Conservation (phyloP, 2,329 filamentous ascomycete species). For the Aspergillus thermomutatus region DNA sequence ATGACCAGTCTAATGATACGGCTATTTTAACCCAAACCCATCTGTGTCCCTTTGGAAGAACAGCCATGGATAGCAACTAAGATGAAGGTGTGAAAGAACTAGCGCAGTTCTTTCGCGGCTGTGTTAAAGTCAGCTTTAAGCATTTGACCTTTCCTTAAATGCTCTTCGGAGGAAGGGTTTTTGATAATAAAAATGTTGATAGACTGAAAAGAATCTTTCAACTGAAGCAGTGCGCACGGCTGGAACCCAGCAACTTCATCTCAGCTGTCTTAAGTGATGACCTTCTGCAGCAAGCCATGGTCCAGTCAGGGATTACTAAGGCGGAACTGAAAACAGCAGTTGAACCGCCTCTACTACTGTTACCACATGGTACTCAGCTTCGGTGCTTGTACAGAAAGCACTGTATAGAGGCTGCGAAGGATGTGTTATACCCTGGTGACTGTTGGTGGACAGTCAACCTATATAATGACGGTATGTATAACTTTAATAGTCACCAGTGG, state of each 20-base stretch:
- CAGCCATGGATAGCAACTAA: too few species aligned
- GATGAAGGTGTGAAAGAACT: too few species aligned
- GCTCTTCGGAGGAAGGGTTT: background rate
- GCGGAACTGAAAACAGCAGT: background rate
- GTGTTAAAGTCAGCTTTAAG: background rate
- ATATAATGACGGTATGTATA: background rate
- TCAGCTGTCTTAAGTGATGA: background rate
- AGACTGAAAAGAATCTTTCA: background rate
- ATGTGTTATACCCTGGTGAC: background rate
- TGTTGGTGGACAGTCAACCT: background rate
- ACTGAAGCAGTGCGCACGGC: background rate
- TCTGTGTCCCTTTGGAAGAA: too few species aligned
- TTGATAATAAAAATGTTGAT: background rate
- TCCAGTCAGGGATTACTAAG: background rate
- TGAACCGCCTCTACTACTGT: background rate
- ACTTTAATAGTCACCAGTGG: background rate
- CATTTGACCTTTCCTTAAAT: background rate
- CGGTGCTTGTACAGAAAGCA: slow-evolving; percentile 2
- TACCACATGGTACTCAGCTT: background rate
- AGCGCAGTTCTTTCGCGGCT: background rate
- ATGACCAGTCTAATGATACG: too few species aligned
- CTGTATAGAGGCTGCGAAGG: background rate
- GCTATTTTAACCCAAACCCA: too few species aligned
- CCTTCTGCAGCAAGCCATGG: background rate
- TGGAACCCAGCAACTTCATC: slow-evolving; percentile 1